These are phyloP conservation scores for Rhododendron mucronatum DNA, from an alignment of 148 eudicot genomes.

Conservation along the genomic window DNA sequence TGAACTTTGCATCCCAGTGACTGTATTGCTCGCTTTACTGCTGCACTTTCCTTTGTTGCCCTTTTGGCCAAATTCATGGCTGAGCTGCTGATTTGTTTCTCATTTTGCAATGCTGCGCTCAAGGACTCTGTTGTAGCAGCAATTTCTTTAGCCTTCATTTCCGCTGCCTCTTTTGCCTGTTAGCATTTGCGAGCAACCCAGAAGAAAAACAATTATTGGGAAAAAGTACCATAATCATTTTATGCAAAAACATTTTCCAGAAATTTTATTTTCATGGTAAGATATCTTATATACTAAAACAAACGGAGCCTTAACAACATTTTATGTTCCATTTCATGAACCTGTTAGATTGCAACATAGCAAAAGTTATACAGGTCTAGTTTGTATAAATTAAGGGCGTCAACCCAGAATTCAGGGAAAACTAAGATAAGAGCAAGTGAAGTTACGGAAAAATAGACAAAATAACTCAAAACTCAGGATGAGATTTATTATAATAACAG, in stretches of 20 bases:
- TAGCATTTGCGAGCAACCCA: slow-evolving; percentile 14
- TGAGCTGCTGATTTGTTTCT: slow-evolving; percentile 62
- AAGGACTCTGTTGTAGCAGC: slow-evolving; percentile 51
- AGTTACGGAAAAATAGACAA: neutral
- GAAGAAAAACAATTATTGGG: neutral
- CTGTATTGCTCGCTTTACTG: slow-evolving; percentile 81
- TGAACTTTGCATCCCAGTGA: slow-evolving; percentile 87
- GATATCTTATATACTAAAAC: neutral
- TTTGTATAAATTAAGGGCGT: neutral
- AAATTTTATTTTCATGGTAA: neutral
- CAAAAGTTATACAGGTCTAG: neutral
- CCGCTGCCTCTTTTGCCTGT: slow-evolving; percentile 81
- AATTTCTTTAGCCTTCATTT: slow-evolving; percentile 59
- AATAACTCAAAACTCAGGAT: neutral
- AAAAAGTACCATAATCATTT: neutral
- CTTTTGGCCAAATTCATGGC: slow-evolving; percentile 59
- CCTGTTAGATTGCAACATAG: neutral
- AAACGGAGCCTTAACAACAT: neutral
- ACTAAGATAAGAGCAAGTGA: neutral
- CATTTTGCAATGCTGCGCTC: slow-evolving; percentile 55
- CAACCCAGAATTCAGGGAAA: neutral
- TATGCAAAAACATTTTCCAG: neutral
- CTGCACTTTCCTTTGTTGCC: slow-evolving; percentile 66
- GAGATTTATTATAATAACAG: neutral
- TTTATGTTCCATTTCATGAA: neutral